A percentile compares a stretch with the other conserved stretches of the same genome.
Evolutionary conservation across 2,329 filamentous ascomycete genomes (phyloP).

Genomic region (Aspergillus spinulosporus): DNA sequence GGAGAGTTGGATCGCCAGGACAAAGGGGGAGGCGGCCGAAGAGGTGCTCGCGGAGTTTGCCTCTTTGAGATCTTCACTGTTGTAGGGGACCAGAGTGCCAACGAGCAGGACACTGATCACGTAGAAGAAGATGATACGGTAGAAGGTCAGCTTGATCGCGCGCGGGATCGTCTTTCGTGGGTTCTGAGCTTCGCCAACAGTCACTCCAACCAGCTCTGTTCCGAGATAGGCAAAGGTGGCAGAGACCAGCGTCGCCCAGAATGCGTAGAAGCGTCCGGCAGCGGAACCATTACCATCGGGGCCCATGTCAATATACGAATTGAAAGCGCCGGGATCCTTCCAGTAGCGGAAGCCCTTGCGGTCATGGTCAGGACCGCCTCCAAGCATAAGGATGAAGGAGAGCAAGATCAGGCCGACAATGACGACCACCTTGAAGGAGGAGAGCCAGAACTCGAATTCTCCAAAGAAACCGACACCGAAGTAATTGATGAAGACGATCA

Average conservation of each 20-base stretch:
- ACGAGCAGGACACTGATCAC: constrained; percentile 70
- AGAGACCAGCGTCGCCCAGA: constrained; percentile 72
- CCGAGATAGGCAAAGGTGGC: constrained; percentile 78
- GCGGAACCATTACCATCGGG: constrained; percentile 32
- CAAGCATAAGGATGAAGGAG: constrained; percentile 62
- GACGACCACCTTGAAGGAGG: constrained; percentile 67
- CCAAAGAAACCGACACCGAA: constrained; percentile 70
- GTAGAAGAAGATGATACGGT: constrained; percentile 80
- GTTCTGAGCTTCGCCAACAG: constrained; percentile 76
- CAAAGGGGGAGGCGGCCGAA: constrained; percentile 70
- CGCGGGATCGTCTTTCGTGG: constrained; percentile 73
- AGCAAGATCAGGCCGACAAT: constrained; percentile 67
- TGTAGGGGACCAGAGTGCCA: constrained; percentile 74
- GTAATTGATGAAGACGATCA: constrained; percentile 67
- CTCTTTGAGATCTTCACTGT: constrained; percentile 61
- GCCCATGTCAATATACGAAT: constrained; percentile 41
- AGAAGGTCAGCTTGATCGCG: constrained; percentile 79
- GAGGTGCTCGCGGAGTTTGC: constrained; percentile 45
- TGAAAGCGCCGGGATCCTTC: constrained; percentile 62
- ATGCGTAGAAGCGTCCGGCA: constrained; percentile 59
- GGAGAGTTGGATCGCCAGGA: constrained; percentile 68
- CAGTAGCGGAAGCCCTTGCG: constrained; percentile 67
- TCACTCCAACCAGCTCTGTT: constrained; percentile 75
- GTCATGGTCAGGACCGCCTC: constrained; percentile 64
- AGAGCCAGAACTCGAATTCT: constrained; percentile 63